Base-by-base conservation (phyloP, 495 filamentous ascomycete genomes). In the Neurospora sp. region DNA sequence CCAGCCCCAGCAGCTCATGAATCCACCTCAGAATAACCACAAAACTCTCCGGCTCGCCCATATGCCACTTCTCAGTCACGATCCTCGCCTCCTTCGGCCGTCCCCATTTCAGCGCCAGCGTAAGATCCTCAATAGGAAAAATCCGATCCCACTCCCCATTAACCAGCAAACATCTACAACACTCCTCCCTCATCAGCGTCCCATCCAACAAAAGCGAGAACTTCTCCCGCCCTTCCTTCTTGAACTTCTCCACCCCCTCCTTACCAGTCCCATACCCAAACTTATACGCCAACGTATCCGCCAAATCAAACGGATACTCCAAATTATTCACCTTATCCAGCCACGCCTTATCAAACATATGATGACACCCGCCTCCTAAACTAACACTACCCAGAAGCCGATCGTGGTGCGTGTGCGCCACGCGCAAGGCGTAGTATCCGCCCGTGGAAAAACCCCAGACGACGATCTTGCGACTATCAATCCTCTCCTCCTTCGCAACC, bases 261-360 rank as follows among this genome's bases (percentile, higher is more conserved):
- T 88, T 74, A 23, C 77, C 80, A 62, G 82, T 82, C 39, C 80
- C 76, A 76, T 89, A 92, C 39, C 91, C 91, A 74, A 87, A 92
- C 76, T 93, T 93, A 76, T 88, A 82, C 14, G 89, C 87, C 77
- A 92, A 85, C 23, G 88, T 87, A 39, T 85, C 83, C 5, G 86
- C 86, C 41, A 92, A 80, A 18, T 85, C 85, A 79, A 93, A 94
- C 2, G 91, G 91, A 82, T 93, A 94, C 79, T 93, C 92, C 71
- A 90, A 84, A 38, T 87, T 83, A 75, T 92, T 87, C 0, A 89
- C 88, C 39, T 84, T 79, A 39, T 86, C 83, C 78, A 93, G 77
- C 92, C 92, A 93, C 71, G 85, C 85, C 8, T 75, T 75, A 35
- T 86, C 84, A 73, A 93, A 89, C 83, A 92, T 91, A 76, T 89